Evolutionary conservation across 2,329 filamentous ascomycete genomes (phyloP).

Genomic region (Claviceps fusiformis): DNA sequence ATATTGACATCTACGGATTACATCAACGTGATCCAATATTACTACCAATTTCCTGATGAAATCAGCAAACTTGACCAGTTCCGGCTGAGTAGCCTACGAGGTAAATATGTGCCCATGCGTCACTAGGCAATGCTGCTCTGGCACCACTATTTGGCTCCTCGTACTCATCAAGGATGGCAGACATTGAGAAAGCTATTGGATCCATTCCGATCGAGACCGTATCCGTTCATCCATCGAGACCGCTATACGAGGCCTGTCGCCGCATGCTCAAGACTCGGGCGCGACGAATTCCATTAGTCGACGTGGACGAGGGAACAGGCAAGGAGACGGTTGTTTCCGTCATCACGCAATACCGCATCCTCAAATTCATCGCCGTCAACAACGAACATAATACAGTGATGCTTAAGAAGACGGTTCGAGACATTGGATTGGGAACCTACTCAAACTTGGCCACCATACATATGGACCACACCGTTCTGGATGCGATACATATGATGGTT

Average conservation of each 20-base stretch:
- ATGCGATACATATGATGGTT: slow-evolving; percentile 88
- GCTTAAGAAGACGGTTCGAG: slow-evolving; percentile 73
- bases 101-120: slow-evolving; percentile 33
- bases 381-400: slow-evolving; percentile 71
- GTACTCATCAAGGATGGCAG: slow-evolving; percentile 30
- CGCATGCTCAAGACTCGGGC: slow-evolving; percentile 90
- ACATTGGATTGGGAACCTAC: slow-evolving; percentile 79
- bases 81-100: slow-evolving; percentile 77
- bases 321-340: slow-evolving; percentile 90
- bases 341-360: slow-evolving; percentile 93
- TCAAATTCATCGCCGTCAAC: slow-evolving; percentile 98
- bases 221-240: slow-evolving; percentile 81
- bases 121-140: not conserved
- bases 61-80: slow-evolving; percentile 88
- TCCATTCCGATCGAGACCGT: slow-evolving; percentile 86
- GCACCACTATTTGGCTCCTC: not conserved
- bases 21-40: slow-evolving; percentile 98
- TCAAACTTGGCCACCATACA: slow-evolving; percentile 63
- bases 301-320: slow-evolving; percentile 86
- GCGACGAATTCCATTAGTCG: slow-evolving; percentile 83
- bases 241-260: slow-evolving; percentile 88
- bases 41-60: slow-evolving; percentile 90
- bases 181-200: slow-evolving; percentile 89
- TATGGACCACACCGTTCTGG: slow-evolving; percentile 85
- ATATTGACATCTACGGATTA: slow-evolving; percentile 93